phyloP scores from a whole-genome alignment of 768 basidiomycete species.

The Tricholoma hemisulphureum region DNA sequence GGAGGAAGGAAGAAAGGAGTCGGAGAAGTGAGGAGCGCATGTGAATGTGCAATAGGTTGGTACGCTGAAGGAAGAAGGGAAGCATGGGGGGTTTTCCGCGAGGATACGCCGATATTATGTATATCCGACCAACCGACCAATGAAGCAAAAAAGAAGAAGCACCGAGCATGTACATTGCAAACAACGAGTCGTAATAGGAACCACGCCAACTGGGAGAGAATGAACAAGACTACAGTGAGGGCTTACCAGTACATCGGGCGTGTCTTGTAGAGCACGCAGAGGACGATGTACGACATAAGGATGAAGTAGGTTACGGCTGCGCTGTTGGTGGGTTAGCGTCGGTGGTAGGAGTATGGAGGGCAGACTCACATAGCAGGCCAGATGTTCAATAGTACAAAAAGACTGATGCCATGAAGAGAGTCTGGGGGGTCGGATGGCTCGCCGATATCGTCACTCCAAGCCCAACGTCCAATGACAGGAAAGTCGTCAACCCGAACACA shows the following conservation, averaged over 20 bases:
- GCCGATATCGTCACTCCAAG: conserved; percentile 65
- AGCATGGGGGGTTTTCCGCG: no score
- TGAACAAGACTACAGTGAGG: conserved; percentile 69
- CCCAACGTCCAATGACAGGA: conserved; percentile 82
- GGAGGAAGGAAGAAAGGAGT: no score
- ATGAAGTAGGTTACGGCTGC: conserved; percentile 60
- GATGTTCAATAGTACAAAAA: conserved; percentile 79
- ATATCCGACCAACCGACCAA: no score
- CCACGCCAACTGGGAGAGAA: conserved; percentile 78
- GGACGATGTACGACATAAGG: conserved; percentile 80
- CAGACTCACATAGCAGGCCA: conserved; percentile 51
- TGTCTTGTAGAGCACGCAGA: conserved; percentile 71
- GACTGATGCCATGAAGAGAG: conserved; percentile 59
- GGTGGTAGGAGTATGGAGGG: background rate
- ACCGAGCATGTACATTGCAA: conserved; percentile 63
- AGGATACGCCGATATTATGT: no score
- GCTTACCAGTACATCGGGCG: conserved; percentile 80
- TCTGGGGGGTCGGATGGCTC: conserved; percentile 53
- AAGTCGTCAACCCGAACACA: conserved; percentile 71
- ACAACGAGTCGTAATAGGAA: conserved; percentile 78
- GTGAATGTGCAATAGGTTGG: no score
- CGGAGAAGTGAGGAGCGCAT: no score
- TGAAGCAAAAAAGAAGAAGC: no score
- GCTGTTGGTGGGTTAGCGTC: background rate
- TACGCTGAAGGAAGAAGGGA: no score